A percentile compares a stretch with the other conserved stretches of the same genome.
phyloP scores from a whole-genome alignment of 192 early-diverging fungal genomes.

The Chytriomyces hyalinus region DNA sequence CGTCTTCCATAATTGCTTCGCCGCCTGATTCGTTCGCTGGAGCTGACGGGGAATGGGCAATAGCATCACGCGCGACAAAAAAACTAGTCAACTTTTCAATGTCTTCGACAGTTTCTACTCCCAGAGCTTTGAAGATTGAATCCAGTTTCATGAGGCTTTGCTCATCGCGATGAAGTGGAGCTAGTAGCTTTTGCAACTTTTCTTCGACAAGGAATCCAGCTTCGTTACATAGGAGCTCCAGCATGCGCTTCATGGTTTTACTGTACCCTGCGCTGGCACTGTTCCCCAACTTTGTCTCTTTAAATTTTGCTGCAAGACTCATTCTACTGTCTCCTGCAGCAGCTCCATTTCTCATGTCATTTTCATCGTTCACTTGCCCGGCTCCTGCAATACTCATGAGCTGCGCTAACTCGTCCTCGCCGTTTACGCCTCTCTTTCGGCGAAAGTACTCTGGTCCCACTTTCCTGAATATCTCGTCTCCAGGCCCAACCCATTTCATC shows the following conservation, averaged over 20 bases:
- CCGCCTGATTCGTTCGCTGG: neutral
- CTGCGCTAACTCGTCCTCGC: neutral
- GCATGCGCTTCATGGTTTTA: conserved; percentile 53
- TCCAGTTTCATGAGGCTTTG: conserved; percentile 63
- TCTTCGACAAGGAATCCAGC: conserved; percentile 64
- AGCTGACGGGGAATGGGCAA: neutral
- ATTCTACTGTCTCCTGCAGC: conserved; percentile 16
- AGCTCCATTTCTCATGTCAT: conserved; percentile 1
- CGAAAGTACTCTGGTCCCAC: conserved; percentile 47
- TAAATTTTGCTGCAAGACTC: conserved; percentile 42
- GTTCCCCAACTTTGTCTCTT: conserved; percentile 35
- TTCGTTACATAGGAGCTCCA: conserved; percentile 60
- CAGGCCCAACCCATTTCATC: conserved; percentile 51
- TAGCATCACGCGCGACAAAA: conserved; percentile 41
- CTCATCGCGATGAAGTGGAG: conserved; percentile 56
- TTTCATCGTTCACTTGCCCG: neutral
- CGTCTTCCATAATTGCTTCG: neutral
- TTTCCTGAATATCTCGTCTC: conserved; percentile 50
- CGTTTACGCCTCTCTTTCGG: neutral
- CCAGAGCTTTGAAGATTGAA: conserved; percentile 63
- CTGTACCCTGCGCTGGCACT: conserved; percentile 30
- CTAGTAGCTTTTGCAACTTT: conserved; percentile 62
- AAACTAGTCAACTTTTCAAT: conserved; percentile 54
- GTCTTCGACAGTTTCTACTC: conserved; percentile 60
- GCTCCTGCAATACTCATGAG: conserved; percentile 15